Evolutionary conservation across 139 green algal species (phyloP).

Genomic region (Monoraphidium neglectum): DNA sequence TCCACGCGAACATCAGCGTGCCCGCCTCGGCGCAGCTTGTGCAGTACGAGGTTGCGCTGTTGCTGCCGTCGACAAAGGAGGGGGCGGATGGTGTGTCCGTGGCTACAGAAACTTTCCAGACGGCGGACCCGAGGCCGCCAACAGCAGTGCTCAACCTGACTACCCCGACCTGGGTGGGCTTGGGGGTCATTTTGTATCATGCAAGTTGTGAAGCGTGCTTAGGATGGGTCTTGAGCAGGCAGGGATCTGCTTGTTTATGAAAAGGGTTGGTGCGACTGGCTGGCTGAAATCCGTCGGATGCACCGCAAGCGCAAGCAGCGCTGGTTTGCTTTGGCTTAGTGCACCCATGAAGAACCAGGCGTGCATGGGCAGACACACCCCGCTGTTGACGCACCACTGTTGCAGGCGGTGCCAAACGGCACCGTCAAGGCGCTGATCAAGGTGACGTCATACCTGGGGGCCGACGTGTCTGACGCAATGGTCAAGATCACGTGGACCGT

Average conservation of each 20-base stretch:
- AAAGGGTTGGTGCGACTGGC: no score
- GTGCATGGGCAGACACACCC: no score
- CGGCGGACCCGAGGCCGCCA: conserved; percentile 48
- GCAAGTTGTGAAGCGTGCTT: no score
- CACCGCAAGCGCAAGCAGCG: no score
- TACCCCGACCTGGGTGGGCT: conserved; percentile 33
- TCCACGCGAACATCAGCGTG: conserved; percentile 15
- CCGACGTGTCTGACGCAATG: background rate
- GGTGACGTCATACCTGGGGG: conserved; percentile 10
- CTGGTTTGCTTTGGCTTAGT: no score
- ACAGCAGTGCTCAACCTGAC: conserved; percentile 50
- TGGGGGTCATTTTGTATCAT: no score
- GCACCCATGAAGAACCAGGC: no score
- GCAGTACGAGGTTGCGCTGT: conserved; percentile 10
- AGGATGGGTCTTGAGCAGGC: no score
- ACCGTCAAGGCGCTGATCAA: conserved; percentile 22
- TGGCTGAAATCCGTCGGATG: no score
- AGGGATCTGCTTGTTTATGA: no score
- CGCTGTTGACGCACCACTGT: background rate
- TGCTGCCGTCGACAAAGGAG: conserved; percentile 3
- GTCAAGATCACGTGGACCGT: background rate
- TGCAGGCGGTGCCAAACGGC: conserved; percentile 14
- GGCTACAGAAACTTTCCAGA: conserved; percentile 20
- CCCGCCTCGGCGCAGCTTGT: conserved; percentile 1
- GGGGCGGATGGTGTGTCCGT: conserved; percentile 5